Conservation (phyloP, 2,329 filamentous ascomycete genomes). For the Penicillium fuscoglaucum region DNA sequence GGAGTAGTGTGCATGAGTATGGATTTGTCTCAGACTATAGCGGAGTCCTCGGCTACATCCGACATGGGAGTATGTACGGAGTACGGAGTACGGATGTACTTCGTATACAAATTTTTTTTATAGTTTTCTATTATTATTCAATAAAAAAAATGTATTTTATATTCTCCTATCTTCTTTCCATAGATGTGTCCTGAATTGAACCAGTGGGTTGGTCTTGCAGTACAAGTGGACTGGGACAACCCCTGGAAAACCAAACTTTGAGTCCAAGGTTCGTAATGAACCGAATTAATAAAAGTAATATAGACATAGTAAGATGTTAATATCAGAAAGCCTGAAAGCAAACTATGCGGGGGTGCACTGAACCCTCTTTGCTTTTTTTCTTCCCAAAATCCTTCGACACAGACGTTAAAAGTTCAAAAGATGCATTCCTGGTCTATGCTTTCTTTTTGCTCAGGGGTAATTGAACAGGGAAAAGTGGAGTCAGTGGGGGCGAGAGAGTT, state of each 20-base stretch:
- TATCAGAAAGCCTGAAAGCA: background rate
- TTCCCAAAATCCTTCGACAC: background rate
- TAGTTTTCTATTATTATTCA: background rate
- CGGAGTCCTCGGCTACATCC: background rate
- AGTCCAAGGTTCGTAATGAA: background rate
- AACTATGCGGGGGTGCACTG: conserved; percentile 19
- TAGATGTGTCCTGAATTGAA: background rate
- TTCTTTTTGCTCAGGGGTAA: conserved; percentile 23
- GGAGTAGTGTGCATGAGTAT: background rate
- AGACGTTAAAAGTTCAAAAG: background rate
- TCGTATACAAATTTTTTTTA: too few species aligned
- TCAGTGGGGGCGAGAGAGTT: conserved; percentile 9
- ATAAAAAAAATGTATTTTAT: background rate
- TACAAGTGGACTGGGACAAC: background rate
- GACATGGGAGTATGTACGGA: background rate
- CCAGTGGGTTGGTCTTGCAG: background rate
- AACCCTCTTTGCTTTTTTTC: conserved; percentile 1
- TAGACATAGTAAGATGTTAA: background rate
- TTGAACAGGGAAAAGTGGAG: conserved; percentile 19
- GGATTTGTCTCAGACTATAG: background rate
- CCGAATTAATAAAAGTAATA: background rate
- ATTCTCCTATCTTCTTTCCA: background rate
- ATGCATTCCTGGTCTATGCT: conserved; percentile 25
- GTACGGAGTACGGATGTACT: too few species aligned
- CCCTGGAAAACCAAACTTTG: background rate